Evolutionary conservation across 306 rosid species (phyloP).

Genomic region (Medicago ruthenica): DNA sequence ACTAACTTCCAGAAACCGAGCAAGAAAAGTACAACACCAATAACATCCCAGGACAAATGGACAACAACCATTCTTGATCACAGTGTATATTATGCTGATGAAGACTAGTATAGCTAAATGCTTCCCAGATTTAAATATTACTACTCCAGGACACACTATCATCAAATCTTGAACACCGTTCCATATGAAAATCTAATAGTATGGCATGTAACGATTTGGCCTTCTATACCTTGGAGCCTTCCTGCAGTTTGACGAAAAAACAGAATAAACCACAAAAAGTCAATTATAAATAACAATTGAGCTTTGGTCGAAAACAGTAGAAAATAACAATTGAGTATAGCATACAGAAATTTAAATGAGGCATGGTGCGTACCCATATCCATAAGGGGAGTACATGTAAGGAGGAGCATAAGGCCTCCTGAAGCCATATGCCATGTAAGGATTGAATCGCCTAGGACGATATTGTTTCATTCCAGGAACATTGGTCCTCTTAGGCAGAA

Average conservation of each 20-base stretch:
- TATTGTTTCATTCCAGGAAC: constrained; percentile 97
- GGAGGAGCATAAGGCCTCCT: constrained; percentile 91
- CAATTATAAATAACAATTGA: constrained; percentile 19
- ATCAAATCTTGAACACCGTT: constrained; percentile 24
- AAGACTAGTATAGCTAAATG: constrained; percentile 5
- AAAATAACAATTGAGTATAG: constrained; percentile 9
- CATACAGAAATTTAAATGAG: background rate
- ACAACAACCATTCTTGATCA: constrained; percentile 9
- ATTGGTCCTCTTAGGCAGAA: constrained; percentile 89
- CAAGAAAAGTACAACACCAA: constrained; percentile 21
- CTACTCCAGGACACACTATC: constrained; percentile 35
- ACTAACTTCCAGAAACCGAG: constrained; percentile 24
- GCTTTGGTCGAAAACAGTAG: too few species aligned
- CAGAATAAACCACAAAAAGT: constrained; percentile 22
- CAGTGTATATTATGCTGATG: constrained; percentile 25
- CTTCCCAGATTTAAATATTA: constrained; percentile 11
- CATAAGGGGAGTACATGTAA: constrained; percentile 78
- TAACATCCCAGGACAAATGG: constrained; percentile 1
- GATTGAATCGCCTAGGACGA: constrained; percentile 76
- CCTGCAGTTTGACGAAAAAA: constrained; percentile 57
- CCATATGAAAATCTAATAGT: constrained; percentile 54
- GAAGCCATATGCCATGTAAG: constrained; percentile 70
- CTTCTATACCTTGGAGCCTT: constrained; percentile 86
- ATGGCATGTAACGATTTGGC: constrained; percentile 81
- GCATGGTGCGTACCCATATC: constrained; percentile 76